Base-by-base conservation (phyloP, 768 basidiomycete genomes). In the Podaxis sp. region DNA sequence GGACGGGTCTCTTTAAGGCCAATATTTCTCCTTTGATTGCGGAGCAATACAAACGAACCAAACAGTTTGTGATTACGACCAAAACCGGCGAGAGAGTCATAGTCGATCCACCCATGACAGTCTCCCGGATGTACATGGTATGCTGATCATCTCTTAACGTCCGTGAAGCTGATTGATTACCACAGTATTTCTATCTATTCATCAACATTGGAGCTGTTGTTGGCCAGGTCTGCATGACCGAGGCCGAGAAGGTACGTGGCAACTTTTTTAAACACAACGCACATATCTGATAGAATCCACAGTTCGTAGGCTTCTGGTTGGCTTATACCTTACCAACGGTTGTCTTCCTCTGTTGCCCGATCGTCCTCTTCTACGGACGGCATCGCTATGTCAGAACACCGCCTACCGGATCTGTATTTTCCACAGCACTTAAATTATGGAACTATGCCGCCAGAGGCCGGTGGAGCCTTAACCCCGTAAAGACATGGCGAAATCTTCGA, bases 21-120 rank as follows among this genome's bases (percentile, higher is more conserved):
- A 92, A 91, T 71, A 86, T 93, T 64, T 88, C 87, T 0, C 90
- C 91, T 1, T 77, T 93, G 65, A 81, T 93, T 19, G 92, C 92
- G 4, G 92, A 93, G 71, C 92, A 93, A 68, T 88, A 88, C 70
- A 81, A 75, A 62, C 77, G 79, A 44, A 84, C 82, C 6, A 79
- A 78, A 63, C 76, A 79, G 8, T 89, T 87, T 71, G 75, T 90
- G 22, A 42, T 69, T 2, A 81, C 78, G 6, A 82, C 78, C 1
- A 78, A 74, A 52, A 73, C 59, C 28, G 92, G 91, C 28, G 88
- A 92, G 68, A 77, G 84, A 24, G 89, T 93, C 52, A 85, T 93
- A 62, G 83, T 93, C 30, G 91, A 93, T 68, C 92, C 91, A 0
- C 71, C 76, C 2, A 64, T 87, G 68, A 93, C 92, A 0, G 80